A percentile compares a stretch with the other conserved stretches of the same genome.
Evolutionary conservation across 768 basidiomycete species (phyloP).

Genomic region (Leccinum pellstonianum): DNA sequence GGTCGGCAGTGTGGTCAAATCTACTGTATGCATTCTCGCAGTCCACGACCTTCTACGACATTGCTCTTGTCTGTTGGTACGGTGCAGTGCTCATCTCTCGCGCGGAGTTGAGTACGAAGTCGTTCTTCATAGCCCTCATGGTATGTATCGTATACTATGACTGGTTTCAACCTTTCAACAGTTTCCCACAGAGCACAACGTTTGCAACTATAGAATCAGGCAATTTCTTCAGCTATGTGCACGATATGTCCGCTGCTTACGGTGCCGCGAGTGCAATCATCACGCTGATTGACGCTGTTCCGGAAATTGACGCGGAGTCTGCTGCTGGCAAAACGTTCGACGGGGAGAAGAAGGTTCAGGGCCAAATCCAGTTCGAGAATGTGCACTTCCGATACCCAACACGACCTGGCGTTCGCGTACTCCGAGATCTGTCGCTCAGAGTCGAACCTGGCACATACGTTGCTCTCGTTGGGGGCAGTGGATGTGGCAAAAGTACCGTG

Average conservation of each 20-base stretch:
- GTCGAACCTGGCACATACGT: slow-evolving; percentile 78
- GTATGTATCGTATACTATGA: slow-evolving; percentile 37
- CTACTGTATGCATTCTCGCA: slow-evolving; percentile 74
- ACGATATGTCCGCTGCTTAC: slow-evolving; percentile 84
- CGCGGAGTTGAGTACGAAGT: no score
- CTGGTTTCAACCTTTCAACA: background rate
- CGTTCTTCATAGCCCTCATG: slow-evolving; percentile 86
- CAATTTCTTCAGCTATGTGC: slow-evolving; percentile 81
- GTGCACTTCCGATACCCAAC: slow-evolving; percentile 92
- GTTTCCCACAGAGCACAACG: slow-evolving; percentile 32
- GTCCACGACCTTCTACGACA: slow-evolving; percentile 72
- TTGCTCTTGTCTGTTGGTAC: slow-evolving; percentile 82
- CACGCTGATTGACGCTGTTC: slow-evolving; percentile 66
- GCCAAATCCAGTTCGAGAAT: slow-evolving; percentile 74
- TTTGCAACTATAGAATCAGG: slow-evolving; percentile 88
- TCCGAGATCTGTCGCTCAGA: slow-evolving; percentile 71
- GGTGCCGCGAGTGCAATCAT: slow-evolving; percentile 75
- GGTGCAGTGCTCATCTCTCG: slow-evolving; percentile 61
- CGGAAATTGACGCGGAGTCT: slow-evolving; percentile 81
- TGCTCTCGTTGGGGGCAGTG: slow-evolving; percentile 79
- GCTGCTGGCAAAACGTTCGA: slow-evolving; percentile 56
- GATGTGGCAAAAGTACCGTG: slow-evolving; percentile 84
- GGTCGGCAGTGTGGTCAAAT: slow-evolving; percentile 62
- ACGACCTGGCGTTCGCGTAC: slow-evolving; percentile 79
- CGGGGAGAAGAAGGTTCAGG: slow-evolving; percentile 39